Base-by-base conservation (phyloP, 2,329 filamentous ascomycete species). In the Boeremia lycopersici region DNA sequence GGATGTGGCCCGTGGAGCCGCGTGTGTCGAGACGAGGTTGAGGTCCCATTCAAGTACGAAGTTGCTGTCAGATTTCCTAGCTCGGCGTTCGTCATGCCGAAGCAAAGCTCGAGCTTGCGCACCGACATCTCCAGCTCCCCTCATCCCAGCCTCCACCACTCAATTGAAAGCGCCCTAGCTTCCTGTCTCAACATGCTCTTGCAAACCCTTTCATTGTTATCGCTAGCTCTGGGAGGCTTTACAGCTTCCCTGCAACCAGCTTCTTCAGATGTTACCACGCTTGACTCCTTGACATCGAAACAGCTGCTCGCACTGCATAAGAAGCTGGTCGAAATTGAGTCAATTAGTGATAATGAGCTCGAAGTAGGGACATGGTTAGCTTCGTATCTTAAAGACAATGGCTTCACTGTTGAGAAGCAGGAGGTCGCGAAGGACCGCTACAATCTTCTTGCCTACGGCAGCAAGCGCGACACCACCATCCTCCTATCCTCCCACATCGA, bases 401-500 rank as follows among this genome's bases (percentile, higher is more conserved):
- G 84, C 62, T 89, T 88, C 74, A 84, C 80, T 0, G 86, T 89
- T 29, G 82, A 88, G 63, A 82, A 80, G 53, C 86, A 89, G 65
- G 69, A 79, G 70, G 71, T 78, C 47, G 73, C 76, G 49, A 60
- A 76, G 34, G 71, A 75, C 29, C 82, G 89, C 36, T 92, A 88
- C 79, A 96, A 96, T 67, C 80, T 96, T 43, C 79, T 93, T 35
- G 92, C 92, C 2, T 91, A 84, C 56, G 75, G 79, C 2, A 71
- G 75, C 41, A 74, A 76, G 13, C 78, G 81, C 33, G 76, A 81
- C 9, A 83, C 86, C 1, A 82, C 81, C 30, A 78, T 90, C 10
- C 78, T 91, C n/a, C 75, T 93, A 1, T 87, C 87, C 1, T 92
- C 88, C 52, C 92, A 96, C 72, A 93, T 96, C 65, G 93, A 97